A percentile compares a stretch with the other conserved stretches of the same genome.
phyloP scores from a whole-genome alignment of 768 basidiomycete species.

The Phylloporus sp. region DNA sequence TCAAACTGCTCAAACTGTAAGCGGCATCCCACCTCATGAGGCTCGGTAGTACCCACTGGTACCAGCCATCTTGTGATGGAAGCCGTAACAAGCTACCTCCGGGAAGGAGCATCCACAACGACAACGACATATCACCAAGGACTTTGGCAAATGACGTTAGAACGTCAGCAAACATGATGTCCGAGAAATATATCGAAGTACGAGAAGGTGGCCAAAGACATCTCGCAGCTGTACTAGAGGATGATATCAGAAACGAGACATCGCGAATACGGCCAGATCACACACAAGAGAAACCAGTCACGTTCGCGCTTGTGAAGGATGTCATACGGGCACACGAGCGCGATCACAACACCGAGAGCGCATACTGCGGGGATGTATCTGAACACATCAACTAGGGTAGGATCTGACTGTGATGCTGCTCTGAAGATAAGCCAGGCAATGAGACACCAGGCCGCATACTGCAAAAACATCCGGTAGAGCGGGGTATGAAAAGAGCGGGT shows the following conservation, averaged over 20 bases:
- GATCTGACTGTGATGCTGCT: constrained; percentile 52
- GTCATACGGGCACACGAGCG: constrained; percentile 65
- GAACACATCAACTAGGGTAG: constrained; percentile 63
- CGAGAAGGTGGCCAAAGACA: constrained; percentile 65
- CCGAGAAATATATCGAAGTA: constrained; percentile 76
- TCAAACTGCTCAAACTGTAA: not conserved
- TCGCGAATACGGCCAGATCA: constrained; percentile 11
- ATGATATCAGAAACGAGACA: not conserved
- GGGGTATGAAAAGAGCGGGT: constrained; percentile 47
- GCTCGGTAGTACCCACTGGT: constrained; percentile 73
- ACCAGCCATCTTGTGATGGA: constrained; percentile 58
- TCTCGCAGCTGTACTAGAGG: constrained; percentile 61
- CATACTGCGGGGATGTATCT: constrained; percentile 75
- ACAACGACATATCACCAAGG: constrained; percentile 90
- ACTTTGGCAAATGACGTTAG: constrained; percentile 97
- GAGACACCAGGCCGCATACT: constrained; percentile 60
- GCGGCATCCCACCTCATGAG: constrained; percentile 72
- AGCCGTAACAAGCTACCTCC: constrained; percentile 70
- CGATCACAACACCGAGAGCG: constrained; percentile 50
- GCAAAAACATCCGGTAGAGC: constrained; percentile 62
- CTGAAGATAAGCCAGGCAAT: constrained; percentile 69
- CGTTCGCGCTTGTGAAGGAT: constrained; percentile 67
- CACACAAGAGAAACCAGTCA: constrained; percentile 75
- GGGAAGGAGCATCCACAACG: constrained; percentile 79
- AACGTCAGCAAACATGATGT: constrained; percentile 92